Percentiles rank a stretch among this genome's conserved stretches.
These are phyloP conservation scores for Tilletia indica DNA, from an alignment of 1,284 basidiomycete species.

Conservation along the genomic window DNA sequence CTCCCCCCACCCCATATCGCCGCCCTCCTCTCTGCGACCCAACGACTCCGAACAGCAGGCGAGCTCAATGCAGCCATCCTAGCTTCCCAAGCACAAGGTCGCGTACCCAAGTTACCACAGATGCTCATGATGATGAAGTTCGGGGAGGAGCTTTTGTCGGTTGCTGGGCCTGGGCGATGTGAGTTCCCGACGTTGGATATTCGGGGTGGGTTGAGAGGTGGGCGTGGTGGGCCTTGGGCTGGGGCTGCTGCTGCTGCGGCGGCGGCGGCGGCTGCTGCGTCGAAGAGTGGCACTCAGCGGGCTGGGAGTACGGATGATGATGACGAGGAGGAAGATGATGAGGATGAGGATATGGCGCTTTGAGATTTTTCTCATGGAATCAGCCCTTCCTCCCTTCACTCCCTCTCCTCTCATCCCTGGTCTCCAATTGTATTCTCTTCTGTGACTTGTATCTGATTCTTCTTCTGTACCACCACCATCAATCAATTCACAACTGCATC, in stretches of 20 bases:
- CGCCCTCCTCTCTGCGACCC: constrained; percentile 74
- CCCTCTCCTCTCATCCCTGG: no score
- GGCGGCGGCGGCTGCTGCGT: background rate
- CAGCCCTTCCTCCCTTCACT: no score
- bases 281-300: background rate
- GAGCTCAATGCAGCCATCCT: constrained; percentile 94
- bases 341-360: constrained; percentile 15
- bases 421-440: no score
- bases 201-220: constrained; percentile 1
- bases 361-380: background rate
- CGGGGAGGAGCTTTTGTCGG: constrained; percentile 78
- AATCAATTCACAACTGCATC: no score
- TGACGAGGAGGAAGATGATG: constrained; percentile 8
- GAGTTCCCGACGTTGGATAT: constrained; percentile 45
- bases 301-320: background rate
- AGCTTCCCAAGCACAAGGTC: constrained; percentile 83
- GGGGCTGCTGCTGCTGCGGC: background rate
- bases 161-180: constrained; percentile 56
- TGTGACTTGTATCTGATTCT: no score
- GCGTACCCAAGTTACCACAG: constrained; percentile 84
- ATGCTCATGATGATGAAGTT: constrained; percentile 80
- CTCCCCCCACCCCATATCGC: constrained; percentile 67
- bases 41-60: constrained; percentile 82
- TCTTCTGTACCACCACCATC: no score
- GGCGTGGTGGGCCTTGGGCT: background rate